A percentile compares a stretch with the other conserved stretches of the same genome.
These are phyloP conservation scores for Clonostachys chloroleuca DNA, from an alignment of 2,329 filamentous ascomycete species.

Conservation along the genomic window DNA sequence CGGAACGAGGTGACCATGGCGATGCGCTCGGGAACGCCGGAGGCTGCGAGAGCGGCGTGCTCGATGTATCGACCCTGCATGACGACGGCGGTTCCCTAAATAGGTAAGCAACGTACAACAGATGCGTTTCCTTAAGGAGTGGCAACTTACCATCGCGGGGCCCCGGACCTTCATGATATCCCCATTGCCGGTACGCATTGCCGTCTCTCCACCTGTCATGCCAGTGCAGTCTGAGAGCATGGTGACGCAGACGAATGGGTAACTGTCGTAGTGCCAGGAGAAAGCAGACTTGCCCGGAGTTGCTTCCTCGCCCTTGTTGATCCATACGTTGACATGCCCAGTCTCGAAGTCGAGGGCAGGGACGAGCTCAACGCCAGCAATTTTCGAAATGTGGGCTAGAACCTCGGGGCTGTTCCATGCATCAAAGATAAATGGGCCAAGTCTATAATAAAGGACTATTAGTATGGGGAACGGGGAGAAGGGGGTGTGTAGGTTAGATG, in stretches of 20 bases:
- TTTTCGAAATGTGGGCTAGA: conserved; percentile 39
- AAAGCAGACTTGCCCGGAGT: conserved; percentile 43
- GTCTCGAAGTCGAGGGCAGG: conserved; percentile 50
- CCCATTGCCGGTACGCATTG: conserved; percentile 45
- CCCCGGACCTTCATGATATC: conserved; percentile 54
- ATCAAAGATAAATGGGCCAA: conserved; percentile 60
- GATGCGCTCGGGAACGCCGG: conserved; percentile 57
- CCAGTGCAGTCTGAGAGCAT: conserved; percentile 60
- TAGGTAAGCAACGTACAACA: conserved; percentile 6
- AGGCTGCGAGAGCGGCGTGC: conserved; percentile 55
- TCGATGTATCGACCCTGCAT: conserved; percentile 66
- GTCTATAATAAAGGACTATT: conserved; percentile 23
- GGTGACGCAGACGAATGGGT: conserved; percentile 64
- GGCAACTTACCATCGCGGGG: conserved; percentile 47
- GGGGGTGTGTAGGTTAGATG: no score
- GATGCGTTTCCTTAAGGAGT: conserved; percentile 1
- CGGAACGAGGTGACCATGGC: conserved; percentile 63
- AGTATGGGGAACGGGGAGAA: no score
- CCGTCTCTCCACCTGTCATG: conserved; percentile 64
- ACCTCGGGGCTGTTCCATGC: conserved; percentile 35
- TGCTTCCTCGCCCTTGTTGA: conserved; percentile 21
- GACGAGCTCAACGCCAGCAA: conserved; percentile 50
- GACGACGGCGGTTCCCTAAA: conserved; percentile 52
- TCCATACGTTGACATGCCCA: conserved; percentile 47
- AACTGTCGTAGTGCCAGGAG: conserved; percentile 61